Evolutionary conservation across 441 rosid species (phyloP), one percentile per base, ranked within the genome.

Genomic region (Macaranga tanarius): DNA sequence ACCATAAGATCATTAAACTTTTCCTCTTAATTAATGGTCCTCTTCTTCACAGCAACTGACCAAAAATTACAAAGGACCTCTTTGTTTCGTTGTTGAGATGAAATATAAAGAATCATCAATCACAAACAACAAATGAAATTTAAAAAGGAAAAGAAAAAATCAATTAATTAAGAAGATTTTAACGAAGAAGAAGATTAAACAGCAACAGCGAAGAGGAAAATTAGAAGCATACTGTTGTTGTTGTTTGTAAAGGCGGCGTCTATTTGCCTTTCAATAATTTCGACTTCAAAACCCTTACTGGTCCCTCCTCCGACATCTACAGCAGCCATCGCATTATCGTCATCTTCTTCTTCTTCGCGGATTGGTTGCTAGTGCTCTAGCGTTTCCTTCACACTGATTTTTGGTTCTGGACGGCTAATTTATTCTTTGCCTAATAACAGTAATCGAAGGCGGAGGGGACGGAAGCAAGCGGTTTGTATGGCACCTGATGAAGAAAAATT

Each of bases 401-500:
- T 73, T 34, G 65, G 64, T 9, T 80, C 40, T 51, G 74, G 73
- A 59, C 40, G 67, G 47, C 48, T 73, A 25, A 34, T 48, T 25
- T 51, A 61, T 54, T 48, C 44, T 34, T 20, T 16, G 26, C 7
- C 38, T 28, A 75, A 58, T 58, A 50, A 38, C 26, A 61, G 42
- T 17, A 71, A 38, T 58, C 67, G 70, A 73, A 73, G 75, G 61
- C 47, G 73, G 48, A 77, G 84, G 61, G 69, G 45, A 56, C 77
- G 64, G 66, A 75, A 34, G 72, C 80, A 62, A 9, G 84, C 80
- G 42, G 92, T 86, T 34, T 72, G 90, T 79, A 84, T 88, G 97
- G 97, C 97, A 3, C 93, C 95, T 2, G 92, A 90, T 20, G 95
- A 87, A 69, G 95, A 88, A 77, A 87, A 85, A 80, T 76, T 86